phyloP scores from a whole-genome alignment of 305 asterid genomes.

The Plantago lanceolata region DNA sequence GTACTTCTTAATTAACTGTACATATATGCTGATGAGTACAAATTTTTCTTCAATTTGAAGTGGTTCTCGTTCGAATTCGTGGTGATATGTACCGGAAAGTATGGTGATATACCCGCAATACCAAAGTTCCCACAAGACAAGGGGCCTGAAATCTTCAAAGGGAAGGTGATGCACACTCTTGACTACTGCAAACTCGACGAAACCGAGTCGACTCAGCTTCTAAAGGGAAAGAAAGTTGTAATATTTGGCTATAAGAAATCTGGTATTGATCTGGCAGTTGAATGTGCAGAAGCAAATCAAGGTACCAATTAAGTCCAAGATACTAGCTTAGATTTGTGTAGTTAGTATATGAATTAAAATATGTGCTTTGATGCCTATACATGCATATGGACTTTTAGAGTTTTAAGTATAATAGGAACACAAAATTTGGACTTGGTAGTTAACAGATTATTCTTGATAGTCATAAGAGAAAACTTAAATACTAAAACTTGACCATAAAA shows the following conservation, averaged over 20 bases:
- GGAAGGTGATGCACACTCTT: constrained; percentile 62
- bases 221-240: constrained; percentile 60
- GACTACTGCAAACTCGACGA: constrained; percentile 74
- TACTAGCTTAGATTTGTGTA: background rate
- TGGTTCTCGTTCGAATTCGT: constrained; percentile 66
- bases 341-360: background rate
- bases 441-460: constrained; percentile 9
- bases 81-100: constrained; percentile 83
- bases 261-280: constrained; percentile 79
- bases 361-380: background rate
- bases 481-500: background rate
- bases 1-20: no score
- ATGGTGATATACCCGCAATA: constrained; percentile 69
- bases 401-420: constrained; percentile 36
- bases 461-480: constrained; percentile 10
- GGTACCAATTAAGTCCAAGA: constrained; percentile 35
- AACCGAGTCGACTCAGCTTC: constrained; percentile 38
- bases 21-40: background rate
- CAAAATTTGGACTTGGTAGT: constrained; percentile 29
- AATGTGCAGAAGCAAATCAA: constrained; percentile 82
- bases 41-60: constrained; percentile 28
- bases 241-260: constrained; percentile 86
- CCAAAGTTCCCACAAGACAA: constrained; percentile 53
- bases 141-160: constrained; percentile 66
- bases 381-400: constrained; percentile 5